Evolutionary conservation across 768 basidiomycete genomes (phyloP), one percentile per base, ranked within the genome.

Genomic region (Xerocomellus chrysenteron): DNA sequence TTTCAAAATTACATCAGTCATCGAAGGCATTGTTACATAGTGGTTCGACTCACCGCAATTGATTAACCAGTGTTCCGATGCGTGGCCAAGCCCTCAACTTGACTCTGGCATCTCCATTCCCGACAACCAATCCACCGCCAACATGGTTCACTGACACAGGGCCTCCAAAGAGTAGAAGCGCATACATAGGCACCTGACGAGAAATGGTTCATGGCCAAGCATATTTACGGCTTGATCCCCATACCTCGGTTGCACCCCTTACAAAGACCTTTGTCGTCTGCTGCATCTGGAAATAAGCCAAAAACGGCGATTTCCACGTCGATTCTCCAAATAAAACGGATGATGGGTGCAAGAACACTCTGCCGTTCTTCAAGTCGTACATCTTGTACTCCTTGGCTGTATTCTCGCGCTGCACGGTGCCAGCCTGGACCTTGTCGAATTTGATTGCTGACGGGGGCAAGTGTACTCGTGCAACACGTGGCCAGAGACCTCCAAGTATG

Each of bases 41-140:
- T 37, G 21, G 2, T 39, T 19, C 37, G 24, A 70, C 78, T 58
- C 67, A 90, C 91, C 91, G 79, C 12, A 94, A 73, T 61, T 94
- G 91, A 65, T 94, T 94, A 41, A 92, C 88, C 30, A 97, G 79
- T 12, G 94, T 85, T 2, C 93, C 94, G 47, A 96, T 95, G 10
- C 93, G 82, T n/a, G 94, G 90, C 83, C 87, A 91, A 0, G 92
- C 90, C 53, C 80, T 83, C 58, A 96, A 68, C 64, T 81, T 86
- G 55, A 97, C 73, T 6, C 62, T 67, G 26, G 75, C 74, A 24
- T 82, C 80, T 44, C 79, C 81, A 16, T 73, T 79, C 8, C 82
- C 82, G 33, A 91, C 71, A 5, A 80, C 82, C 41, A 95, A 69
- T 0, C 89, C 91, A n/a, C 92, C 90, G 11, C 78, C 82, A 42